A percentile compares a stretch with the other conserved stretches of the same genome.
These are phyloP conservation scores for Neurospora discreta DNA, from an alignment of 495 filamentous ascomycete genomes.

Conservation along the genomic window DNA sequence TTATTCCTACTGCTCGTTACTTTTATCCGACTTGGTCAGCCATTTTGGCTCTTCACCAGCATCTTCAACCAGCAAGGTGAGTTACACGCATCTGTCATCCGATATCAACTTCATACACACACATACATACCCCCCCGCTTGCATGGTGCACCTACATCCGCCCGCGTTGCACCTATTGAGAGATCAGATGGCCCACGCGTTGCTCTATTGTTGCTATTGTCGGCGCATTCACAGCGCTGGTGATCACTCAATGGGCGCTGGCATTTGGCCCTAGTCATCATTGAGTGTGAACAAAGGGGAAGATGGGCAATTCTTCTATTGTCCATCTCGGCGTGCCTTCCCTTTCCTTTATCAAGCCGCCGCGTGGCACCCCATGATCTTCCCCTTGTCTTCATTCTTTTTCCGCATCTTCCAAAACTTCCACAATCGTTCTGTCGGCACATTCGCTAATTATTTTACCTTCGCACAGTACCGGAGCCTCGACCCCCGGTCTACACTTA, in stretches of 20 bases:
- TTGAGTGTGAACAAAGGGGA: background rate
- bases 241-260: background rate
- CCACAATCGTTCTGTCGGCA: background rate
- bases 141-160: background rate
- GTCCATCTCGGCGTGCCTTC: background rate
- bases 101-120: background rate
- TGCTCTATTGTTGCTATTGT: background rate
- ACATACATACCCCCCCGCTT: background rate
- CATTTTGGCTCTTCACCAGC: background rate
- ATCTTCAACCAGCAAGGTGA: background rate
- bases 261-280: background rate
- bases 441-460: background rate
- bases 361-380: conserved; percentile 3
- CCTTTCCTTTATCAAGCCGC: conserved; percentile 2
- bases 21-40: background rate
- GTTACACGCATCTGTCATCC: background rate
- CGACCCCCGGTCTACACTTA: conserved; percentile 2
- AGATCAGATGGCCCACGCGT: background rate
- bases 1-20: background rate
- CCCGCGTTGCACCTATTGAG: background rate
- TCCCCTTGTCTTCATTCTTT: conserved; percentile 9
- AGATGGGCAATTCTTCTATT: background rate
- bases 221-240: background rate
- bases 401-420: conserved; percentile 9
- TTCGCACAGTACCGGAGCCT: background rate